Evolutionary conservation across 1,284 basidiomycete genomes (phyloP).

Genomic region (Polyporus tsugae): DNA sequence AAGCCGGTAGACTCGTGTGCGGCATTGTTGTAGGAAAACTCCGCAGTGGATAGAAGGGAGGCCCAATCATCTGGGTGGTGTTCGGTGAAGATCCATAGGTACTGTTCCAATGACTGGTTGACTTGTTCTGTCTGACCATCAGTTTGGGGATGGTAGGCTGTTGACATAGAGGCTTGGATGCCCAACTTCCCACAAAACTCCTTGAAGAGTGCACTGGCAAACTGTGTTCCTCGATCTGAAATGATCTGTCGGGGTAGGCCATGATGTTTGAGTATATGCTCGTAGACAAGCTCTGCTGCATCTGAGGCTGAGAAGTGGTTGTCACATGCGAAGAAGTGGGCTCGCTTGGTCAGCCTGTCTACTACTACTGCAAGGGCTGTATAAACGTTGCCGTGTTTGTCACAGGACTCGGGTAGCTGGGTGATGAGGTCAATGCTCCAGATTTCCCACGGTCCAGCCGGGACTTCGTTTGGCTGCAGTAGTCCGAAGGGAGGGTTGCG

Average conservation of each 20-base stretch:
- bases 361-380: not conserved
- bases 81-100: slow-evolving; percentile 29
- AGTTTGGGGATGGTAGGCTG: slow-evolving; percentile 41
- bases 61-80: slow-evolving; percentile 16
- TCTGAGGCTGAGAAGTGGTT: not conserved
- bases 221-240: slow-evolving; percentile 47
- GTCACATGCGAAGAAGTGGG: not conserved
- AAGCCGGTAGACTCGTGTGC: not conserved
- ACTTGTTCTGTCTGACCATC: slow-evolving; percentile 44
- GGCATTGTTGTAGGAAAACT: slow-evolving; percentile 8
- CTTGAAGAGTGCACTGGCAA: slow-evolving; percentile 32
- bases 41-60: slow-evolving; percentile 4
- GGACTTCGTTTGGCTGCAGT: too few species aligned
- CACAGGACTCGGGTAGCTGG: not conserved
- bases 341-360: not conserved
- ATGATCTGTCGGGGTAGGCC: slow-evolving; percentile 43
- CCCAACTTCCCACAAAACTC: slow-evolving; percentile 22
- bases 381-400: not conserved
- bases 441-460: too few species aligned
- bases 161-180: slow-evolving; percentile 26
- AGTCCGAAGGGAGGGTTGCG: too few species aligned
- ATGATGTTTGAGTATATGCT: slow-evolving; percentile 21
- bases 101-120: slow-evolving; percentile 41
- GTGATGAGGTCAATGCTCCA: not conserved
- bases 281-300: not conserved